A percentile compares a stretch with the other conserved stretches of the same genome.
These are phyloP conservation scores for Mycena crocata DNA, from an alignment of 768 basidiomycete genomes.

Conservation along the genomic window DNA sequence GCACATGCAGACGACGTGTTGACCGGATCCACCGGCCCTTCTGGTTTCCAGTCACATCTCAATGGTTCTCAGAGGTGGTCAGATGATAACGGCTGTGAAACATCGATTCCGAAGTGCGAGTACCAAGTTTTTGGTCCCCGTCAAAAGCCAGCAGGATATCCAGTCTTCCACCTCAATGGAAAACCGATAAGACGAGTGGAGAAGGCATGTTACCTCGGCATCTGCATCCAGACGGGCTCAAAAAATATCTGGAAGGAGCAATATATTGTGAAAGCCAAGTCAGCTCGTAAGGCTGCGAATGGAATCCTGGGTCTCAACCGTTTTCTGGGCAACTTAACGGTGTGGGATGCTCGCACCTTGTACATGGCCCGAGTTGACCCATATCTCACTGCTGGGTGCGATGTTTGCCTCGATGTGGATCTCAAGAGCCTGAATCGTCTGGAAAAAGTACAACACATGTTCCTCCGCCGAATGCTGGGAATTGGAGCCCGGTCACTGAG, in stretches of 20 bases:
- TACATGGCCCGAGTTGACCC: too few species aligned
- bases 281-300: neutral
- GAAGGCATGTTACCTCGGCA: neutral
- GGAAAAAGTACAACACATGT: neutral
- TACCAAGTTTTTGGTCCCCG: too few species aligned
- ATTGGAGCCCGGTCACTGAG: neutral
- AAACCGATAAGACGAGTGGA: neutral
- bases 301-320: neutral
- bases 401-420: neutral
- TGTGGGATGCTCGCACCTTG: neutral
- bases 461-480: slow-evolving; percentile 3
- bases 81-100: slow-evolving; percentile 4
- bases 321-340: neutral
- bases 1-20: slow-evolving; percentile 29
- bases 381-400: neutral
- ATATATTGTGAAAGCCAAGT: neutral
- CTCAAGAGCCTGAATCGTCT: neutral
- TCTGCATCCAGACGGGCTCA: neutral
- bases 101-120: neutral
- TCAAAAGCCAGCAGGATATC: slow-evolving; percentile 16
- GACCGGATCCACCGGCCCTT: neutral
- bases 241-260: neutral
- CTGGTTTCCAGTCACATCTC: slow-evolving; percentile 7
- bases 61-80: neutral
- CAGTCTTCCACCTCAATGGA: neutral